phyloP scores from a whole-genome alignment of 2,329 filamentous ascomycete species.

The Paramyrothecium roridum region DNA sequence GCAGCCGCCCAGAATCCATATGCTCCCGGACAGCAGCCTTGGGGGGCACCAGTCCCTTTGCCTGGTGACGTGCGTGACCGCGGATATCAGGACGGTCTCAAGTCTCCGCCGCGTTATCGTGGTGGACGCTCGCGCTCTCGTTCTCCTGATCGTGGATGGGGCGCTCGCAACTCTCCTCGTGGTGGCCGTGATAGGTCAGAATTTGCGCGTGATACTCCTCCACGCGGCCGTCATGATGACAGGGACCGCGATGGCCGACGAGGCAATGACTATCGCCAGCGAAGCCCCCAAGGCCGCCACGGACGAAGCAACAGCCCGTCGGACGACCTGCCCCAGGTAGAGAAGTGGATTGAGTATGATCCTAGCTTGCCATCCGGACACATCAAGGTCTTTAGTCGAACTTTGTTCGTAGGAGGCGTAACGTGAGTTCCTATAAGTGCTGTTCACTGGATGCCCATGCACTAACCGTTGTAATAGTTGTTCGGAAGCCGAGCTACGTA shows the following conservation, averaged over 20 bases:
- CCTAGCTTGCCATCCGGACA: slow-evolving; percentile 66
- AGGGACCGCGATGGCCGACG: slow-evolving; percentile 49
- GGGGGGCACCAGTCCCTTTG: slow-evolving; percentile 22
- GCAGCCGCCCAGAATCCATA: slow-evolving; percentile 42
- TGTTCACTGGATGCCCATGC: slow-evolving; percentile 12
- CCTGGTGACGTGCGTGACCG: slow-evolving; percentile 53
- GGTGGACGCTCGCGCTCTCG: slow-evolving; percentile 69
- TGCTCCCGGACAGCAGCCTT: slow-evolving; percentile 26
- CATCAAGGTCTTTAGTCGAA: slow-evolving; percentile 93
- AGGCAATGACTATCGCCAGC: slow-evolving; percentile 76
- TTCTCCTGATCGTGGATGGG: slow-evolving; percentile 74
- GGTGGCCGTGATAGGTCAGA: slow-evolving; percentile 65
- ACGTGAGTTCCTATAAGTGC: slow-evolving; percentile 55
- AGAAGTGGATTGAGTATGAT: slow-evolving; percentile 81
- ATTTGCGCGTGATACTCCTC: slow-evolving; percentile 68
- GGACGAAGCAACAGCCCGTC: slow-evolving; percentile 60
- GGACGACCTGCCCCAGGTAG: slow-evolving; percentile 25
- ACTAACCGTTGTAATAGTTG: slow-evolving; percentile 44
- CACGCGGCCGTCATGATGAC: slow-evolving; percentile 55
- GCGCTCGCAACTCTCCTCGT: slow-evolving; percentile 62
- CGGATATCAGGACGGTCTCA: slow-evolving; percentile 53
- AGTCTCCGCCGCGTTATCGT: slow-evolving; percentile 59
- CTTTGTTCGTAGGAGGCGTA: slow-evolving; percentile 93
- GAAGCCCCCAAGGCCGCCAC: slow-evolving; percentile 72
- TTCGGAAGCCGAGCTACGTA: slow-evolving; percentile 77